Base-by-base conservation (phyloP, 2,329 filamentous ascomycete genomes). In the Diplodia corticola region DNA sequence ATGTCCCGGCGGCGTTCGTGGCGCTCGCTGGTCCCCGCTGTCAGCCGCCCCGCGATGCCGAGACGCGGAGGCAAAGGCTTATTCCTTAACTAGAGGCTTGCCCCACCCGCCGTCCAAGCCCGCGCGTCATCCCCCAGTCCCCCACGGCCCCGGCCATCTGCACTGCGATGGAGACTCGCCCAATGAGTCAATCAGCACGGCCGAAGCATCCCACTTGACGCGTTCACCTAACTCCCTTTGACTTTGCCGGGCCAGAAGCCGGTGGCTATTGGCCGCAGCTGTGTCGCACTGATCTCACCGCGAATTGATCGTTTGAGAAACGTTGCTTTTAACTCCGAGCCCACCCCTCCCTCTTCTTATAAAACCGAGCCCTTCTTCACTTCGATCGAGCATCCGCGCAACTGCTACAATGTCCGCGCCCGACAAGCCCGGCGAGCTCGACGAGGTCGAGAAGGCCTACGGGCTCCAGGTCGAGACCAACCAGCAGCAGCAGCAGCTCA, bases 401-500 rank as follows among this genome's bases (percentile, higher is more conserved):
- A 12, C 4, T 20, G 10, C 17, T 35, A 61, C 13, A n/a, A 66
- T 66, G 64, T 66, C 64, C 22, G 33, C 64, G 3, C 26, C 63
- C 15, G 50, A 64, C 40, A 26, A 33, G 7, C 26, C 63, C 15
- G 50, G 57, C 40, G 20, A 33, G 7, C 37, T 48, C 13, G 57
- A 54, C 48, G 64, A 55, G 12, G 48, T 35, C 17, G 64, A 66
- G 37, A 66, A 66, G 55, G 55, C 64, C 35, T 48, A 49, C 48
- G 63, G 46, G 15, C 46, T 63, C 37, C 55, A 63, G 35, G 20
- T 63, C 20, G 64, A 66, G 22, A 55, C 28, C 49, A 33, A 26
- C 10, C 35, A 50, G 17, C 40, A 44, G 2, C 55, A 33, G 10
- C 37, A 22, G 4, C 26, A 53, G 4, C 12, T 30, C 40, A 63